Percentiles rank a stretch among this genome's conserved stretches.
phyloP scores from a whole-genome alignment of 306 rosid species.

The Trifolium dubium region DNA sequence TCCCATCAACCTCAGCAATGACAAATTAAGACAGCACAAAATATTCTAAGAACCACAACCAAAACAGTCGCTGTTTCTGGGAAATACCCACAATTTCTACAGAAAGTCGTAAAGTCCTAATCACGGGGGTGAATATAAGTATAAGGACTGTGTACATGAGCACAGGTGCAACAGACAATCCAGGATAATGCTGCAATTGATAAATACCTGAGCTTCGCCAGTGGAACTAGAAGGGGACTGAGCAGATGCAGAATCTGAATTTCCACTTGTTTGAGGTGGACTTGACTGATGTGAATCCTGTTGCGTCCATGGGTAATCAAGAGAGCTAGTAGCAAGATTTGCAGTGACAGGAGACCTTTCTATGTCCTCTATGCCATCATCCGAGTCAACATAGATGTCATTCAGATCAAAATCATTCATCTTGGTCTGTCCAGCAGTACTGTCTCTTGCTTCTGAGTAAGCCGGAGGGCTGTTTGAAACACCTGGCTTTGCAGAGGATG shows the following conservation, averaged over 20 bases:
- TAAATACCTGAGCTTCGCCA: constrained; percentile 88
- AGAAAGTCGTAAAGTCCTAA: constrained; percentile 24
- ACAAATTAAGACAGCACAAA: constrained; percentile 8
- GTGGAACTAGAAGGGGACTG: constrained; percentile 91
- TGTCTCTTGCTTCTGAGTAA: constrained; percentile 69
- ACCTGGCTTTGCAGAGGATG: constrained; percentile 55
- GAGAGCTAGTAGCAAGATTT: constrained; percentile 63
- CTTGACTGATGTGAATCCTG: constrained; percentile 84
- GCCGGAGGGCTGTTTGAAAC: constrained; percentile 64
- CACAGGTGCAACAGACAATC: constrained; percentile 25
- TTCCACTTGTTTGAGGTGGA: constrained; percentile 94
- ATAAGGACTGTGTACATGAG: constrained; percentile 7
- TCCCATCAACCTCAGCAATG: neutral
- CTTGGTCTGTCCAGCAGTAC: constrained; percentile 65
- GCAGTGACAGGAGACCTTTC: constrained; percentile 64
- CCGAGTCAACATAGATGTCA: constrained; percentile 76
- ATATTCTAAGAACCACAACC: neutral
- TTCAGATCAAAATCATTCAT: constrained; percentile 78
- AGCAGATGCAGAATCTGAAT: constrained; percentile 92
- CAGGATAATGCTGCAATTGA: constrained; percentile 28
- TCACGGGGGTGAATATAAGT: neutral
- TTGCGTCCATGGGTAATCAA: constrained; percentile 73
- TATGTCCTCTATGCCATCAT: constrained; percentile 71
- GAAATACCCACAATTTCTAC: constrained; percentile 30
- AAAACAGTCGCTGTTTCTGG: constrained; percentile 14